Base-by-base conservation (phyloP, 345 rosid genomes). In the Hibiscus syriacus region DNA sequence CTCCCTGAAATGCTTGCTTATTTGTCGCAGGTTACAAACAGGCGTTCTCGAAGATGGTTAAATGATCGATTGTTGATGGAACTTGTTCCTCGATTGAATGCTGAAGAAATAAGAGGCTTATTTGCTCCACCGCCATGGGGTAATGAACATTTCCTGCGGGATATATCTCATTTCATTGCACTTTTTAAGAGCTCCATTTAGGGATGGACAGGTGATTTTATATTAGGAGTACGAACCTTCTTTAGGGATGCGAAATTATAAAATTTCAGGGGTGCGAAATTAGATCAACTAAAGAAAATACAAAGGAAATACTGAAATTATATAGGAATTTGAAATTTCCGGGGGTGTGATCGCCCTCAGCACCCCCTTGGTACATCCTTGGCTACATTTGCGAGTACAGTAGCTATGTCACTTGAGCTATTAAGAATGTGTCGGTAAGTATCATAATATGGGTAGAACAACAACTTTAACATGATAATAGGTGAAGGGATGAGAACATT, bases 81-180 rank as follows among this genome's bases (percentile, higher is more conserved):
- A 72, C 98, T 93, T 76, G 97, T 93, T 73, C 99, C 99, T 59
- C 89, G 91, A 68, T 79, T 93, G 66, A 83, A 90, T 80, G 96
- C 87, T 0, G 83, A 87, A 34, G 97, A 93, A 80, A 85, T 93
- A 64, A 87, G 85, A 79, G 97, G 97, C 79, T 82, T 93, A 81
- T 93, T 93, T 87, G 91, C 99, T 58, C 99, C 99, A 60, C 99
- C 99, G 6, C 98, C 98, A 14, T 93, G 94, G 94, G 98, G 98
- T 90, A 84, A 71, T 73, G 17, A n/a, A 46, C 26, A 29, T 74
- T 20, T 67, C 34, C 63, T 41, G 29, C 12, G 41, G 12, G 13
- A 32, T 39, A 29, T 45, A 2, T 49, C 56, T 10, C 17, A 2
- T 52, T 55, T 64, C 49, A 41, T 22, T 11, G 3, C 43, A 2